Conservation (phyloP, 2,329 filamentous ascomycete genomes). For the Coleophoma crateriformis region DNA sequence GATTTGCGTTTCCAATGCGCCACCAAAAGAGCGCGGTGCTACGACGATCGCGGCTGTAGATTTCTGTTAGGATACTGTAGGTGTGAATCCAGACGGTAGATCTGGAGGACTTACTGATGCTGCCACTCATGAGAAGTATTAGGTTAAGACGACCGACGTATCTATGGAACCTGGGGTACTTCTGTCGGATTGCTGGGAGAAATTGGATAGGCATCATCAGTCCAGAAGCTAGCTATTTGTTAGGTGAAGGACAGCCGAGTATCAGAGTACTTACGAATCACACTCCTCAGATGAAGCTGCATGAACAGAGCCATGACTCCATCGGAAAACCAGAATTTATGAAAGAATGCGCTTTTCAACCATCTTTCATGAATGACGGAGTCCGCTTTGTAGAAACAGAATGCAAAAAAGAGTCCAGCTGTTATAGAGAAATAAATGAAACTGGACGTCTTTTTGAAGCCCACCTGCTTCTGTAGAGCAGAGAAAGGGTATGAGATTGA, state of each 20-base stretch:
- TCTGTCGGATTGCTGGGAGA: slow-evolving; percentile 6
- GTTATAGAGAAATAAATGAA: no score
- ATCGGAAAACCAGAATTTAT: slow-evolving; percentile 3
- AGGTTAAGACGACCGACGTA: slow-evolving; percentile 4
- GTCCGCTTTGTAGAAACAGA: no score
- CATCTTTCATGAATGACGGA: no score
- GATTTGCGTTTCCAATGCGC: slow-evolving; percentile 5
- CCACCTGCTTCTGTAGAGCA: no score
- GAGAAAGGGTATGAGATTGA: no score
- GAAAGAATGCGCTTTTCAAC: not conserved
- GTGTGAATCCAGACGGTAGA: not conserved
- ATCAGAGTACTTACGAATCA: slow-evolving; percentile 6
- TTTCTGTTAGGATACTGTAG: not conserved
- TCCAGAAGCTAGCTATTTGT: slow-evolving; percentile 6
- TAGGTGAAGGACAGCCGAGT: not conserved
- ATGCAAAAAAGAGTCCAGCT: no score
- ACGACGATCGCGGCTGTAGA: slow-evolving; percentile 5
- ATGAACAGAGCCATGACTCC: not conserved
- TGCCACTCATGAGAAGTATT: slow-evolving; percentile 4
- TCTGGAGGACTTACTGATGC: slow-evolving; percentile 7
- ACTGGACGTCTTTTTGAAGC: no score
- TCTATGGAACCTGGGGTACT: slow-evolving; percentile 5
- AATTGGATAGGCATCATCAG: slow-evolving; percentile 9
- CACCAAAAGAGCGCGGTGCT: slow-evolving; percentile 2
- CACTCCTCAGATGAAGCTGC: slow-evolving; percentile 7